These are phyloP conservation scores for Leptographium procerum DNA, from an alignment of 2,329 filamentous ascomycete species.

Conservation along the genomic window DNA sequence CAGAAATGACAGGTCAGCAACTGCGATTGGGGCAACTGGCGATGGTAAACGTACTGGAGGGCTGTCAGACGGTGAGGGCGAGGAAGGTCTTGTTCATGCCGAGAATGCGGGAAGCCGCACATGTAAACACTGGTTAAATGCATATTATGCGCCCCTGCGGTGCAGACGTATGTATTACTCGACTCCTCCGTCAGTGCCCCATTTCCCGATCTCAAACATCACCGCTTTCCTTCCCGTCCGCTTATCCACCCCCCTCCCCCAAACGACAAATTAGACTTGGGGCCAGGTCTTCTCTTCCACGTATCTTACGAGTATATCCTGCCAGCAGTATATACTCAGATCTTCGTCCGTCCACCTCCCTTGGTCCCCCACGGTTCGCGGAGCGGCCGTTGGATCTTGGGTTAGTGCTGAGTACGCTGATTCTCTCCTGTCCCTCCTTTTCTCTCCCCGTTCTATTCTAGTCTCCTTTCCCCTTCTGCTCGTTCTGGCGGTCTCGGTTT, in stretches of 20 bases:
- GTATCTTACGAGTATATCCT: background rate
- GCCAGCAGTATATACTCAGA: background rate
- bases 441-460: background rate
- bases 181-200: background rate
- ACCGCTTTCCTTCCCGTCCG: constrained; percentile 5
- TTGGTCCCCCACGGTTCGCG: background rate
- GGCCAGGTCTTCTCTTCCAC: background rate
- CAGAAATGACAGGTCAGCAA: too few species aligned
- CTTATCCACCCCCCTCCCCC: background rate
- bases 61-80: too few species aligned
- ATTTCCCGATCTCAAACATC: constrained; percentile 8
- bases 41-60: too few species aligned
- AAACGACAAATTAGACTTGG: background rate
- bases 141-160: too few species aligned
- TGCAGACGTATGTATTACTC: background rate
- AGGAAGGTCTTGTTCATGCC: too few species aligned
- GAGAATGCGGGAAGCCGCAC: background rate
- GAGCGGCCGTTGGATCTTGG: constrained; percentile 1
- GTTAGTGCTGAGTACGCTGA: background rate
- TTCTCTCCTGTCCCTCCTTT: background rate
- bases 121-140: background rate
- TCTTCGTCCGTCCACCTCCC: background rate
- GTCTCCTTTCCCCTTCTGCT: background rate
- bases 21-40: too few species aligned
- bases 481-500: background rate